Percentiles rank a stretch among this genome's conserved stretches.
These are phyloP conservation scores for Mycena rebaudengoi DNA, from an alignment of 768 basidiomycete genomes.

Conservation along the genomic window DNA sequence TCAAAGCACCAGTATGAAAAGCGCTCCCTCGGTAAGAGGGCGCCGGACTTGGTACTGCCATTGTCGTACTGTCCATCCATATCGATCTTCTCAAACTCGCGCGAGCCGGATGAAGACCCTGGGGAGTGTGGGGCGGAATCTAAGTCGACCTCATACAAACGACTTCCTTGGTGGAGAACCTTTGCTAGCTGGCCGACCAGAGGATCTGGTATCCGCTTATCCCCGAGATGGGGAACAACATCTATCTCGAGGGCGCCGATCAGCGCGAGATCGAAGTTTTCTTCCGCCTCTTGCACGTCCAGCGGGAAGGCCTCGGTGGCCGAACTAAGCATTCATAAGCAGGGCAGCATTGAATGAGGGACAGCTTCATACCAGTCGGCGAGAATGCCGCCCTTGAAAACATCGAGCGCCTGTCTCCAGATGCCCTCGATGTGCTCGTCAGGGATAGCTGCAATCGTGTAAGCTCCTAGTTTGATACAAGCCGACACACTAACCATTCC, in stretches of 20 bases:
- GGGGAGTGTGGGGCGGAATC: conserved; percentile 26
- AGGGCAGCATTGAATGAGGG: background rate
- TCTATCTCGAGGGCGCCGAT: conserved; percentile 82
- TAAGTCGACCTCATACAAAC: conserved; percentile 55
- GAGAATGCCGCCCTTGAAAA: conserved; percentile 81
- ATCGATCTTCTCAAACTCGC: conserved; percentile 47
- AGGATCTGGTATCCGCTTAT: conserved; percentile 72
- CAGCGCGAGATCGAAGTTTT: conserved; percentile 87
- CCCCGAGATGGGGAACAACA: conserved; percentile 79
- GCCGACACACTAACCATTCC: conserved; percentile 49
- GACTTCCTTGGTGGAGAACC: conserved; percentile 77
- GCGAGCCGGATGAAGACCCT: conserved; percentile 19
- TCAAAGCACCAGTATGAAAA: conserved; percentile 96
- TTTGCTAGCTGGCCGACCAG: conserved; percentile 74
- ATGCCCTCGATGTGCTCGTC: conserved; percentile 78
- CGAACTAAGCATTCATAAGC: conserved; percentile 51
- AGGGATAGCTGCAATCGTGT: conserved; percentile 54
- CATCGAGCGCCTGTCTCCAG: conserved; percentile 86
- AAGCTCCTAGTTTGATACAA: no score
- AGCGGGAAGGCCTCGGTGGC: conserved; percentile 63
- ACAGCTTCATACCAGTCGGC: conserved; percentile 78
- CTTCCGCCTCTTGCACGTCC: conserved; percentile 77
- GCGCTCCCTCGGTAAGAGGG: conserved; percentile 75
- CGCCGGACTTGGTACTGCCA: conserved; percentile 69
- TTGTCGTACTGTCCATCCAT: conserved; percentile 45